These are phyloP conservation scores for Diophrys sp. DNA, from an alignment of 73 alveolate species.

Conservation along the genomic window DNA sequence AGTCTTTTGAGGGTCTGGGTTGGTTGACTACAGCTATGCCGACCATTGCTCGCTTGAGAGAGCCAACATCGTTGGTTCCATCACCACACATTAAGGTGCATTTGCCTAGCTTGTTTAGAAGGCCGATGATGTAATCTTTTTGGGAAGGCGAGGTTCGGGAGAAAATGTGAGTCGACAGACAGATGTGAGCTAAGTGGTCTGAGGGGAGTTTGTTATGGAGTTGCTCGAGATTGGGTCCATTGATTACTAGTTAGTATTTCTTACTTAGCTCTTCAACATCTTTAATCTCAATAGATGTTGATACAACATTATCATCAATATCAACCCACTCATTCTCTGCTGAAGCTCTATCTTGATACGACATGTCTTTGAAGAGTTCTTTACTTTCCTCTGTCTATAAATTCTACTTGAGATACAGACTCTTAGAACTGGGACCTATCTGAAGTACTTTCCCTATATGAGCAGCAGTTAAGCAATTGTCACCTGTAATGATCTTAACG, in stretches of 20 bases:
- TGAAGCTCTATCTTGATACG: background rate
- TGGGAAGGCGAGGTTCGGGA: slow-evolving; percentile 93
- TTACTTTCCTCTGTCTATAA: background rate
- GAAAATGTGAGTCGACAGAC: slow-evolving; percentile 71
- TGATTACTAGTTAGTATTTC: slow-evolving; percentile 4
- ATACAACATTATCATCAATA: slow-evolving; percentile 42
- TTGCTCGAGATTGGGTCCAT: slow-evolving; percentile 26
- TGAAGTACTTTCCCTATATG: slow-evolving; percentile 79
- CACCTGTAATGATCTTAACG: slow-evolving; percentile 94
- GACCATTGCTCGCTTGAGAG: slow-evolving; percentile 87
- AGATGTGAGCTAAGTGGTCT: slow-evolving; percentile 43
- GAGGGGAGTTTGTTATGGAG: slow-evolving; percentile 26
- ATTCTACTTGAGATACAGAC: background rate
- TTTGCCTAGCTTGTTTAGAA: slow-evolving; percentile 78
- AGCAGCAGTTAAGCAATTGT: slow-evolving; percentile 92
- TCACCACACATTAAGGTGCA: slow-evolving; percentile 98
- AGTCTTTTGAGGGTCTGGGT: slow-evolving; percentile 75
- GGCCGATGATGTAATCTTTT: slow-evolving; percentile 85
- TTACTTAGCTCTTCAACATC: slow-evolving; percentile 55
- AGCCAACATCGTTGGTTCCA: slow-evolving; percentile 98
- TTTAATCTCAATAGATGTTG: slow-evolving; percentile 38
- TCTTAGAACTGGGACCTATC: slow-evolving; percentile 36
- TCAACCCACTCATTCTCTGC: background rate
- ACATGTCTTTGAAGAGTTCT: background rate
- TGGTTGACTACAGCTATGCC: slow-evolving; percentile 93